These are phyloP conservation scores for Colletotrichum lindemuthianum DNA, from an alignment of 2,329 filamentous ascomycete species.

Conservation along the genomic window DNA sequence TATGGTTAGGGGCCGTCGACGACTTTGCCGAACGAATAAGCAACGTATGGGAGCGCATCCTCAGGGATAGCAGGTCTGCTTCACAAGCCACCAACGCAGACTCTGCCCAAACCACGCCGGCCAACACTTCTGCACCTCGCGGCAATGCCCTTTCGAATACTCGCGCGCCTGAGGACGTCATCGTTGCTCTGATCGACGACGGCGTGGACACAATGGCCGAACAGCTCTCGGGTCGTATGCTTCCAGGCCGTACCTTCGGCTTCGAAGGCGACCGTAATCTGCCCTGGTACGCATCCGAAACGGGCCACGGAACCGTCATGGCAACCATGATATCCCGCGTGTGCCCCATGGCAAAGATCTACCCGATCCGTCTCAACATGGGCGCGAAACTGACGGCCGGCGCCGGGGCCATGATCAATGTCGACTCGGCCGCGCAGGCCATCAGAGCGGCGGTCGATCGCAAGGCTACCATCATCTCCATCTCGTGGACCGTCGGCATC, in stretches of 20 bases:
- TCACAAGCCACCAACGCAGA: not conserved
- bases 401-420: slow-evolving; percentile 12
- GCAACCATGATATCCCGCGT: slow-evolving; percentile 40
- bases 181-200: slow-evolving; percentile 52
- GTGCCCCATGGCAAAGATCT: slow-evolving; percentile 42
- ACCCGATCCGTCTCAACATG: slow-evolving; percentile 39
- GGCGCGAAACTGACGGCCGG: slow-evolving; percentile 24
- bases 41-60: slow-evolving; percentile 25
- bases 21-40: slow-evolving; percentile 36
- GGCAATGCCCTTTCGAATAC: not conserved
- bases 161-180: slow-evolving; percentile 35
- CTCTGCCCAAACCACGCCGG: not conserved
- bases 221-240: slow-evolving; percentile 39
- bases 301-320: slow-evolving; percentile 43
- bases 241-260: slow-evolving; percentile 42
- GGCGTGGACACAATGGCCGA: slow-evolving; percentile 45
- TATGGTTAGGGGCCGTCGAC: slow-evolving; percentile 39
- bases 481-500: slow-evolving; percentile 43
- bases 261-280: slow-evolving; percentile 36
- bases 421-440: slow-evolving; percentile 36
- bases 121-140: slow-evolving; percentile 7
- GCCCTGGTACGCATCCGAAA: slow-evolving; percentile 44
- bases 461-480: slow-evolving; percentile 43
- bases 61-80: not conserved
- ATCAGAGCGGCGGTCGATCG: slow-evolving; percentile 37